Percentiles rank a stretch among this genome's conserved stretches.
phyloP scores from a whole-genome alignment of 352 stramenopile species.

The Globisporangium splendens region DNA sequence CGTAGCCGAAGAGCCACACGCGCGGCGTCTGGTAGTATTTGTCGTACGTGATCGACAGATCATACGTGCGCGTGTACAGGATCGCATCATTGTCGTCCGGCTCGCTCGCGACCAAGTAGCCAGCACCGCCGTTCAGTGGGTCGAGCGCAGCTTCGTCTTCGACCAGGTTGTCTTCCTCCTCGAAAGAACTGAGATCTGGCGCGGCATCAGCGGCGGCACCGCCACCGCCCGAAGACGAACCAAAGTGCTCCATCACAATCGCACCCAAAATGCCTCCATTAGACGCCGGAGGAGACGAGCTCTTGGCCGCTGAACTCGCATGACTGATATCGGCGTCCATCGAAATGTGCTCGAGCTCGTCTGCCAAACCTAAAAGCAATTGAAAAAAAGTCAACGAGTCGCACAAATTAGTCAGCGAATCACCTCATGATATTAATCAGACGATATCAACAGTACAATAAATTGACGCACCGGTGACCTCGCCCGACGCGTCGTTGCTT shows the following conservation, averaged over 20 bases:
- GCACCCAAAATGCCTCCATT: slow-evolving; percentile 44
- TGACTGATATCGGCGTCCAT: slow-evolving; percentile 23
- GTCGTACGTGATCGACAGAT: slow-evolving; percentile 99
- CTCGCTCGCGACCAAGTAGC: slow-evolving; percentile 66
- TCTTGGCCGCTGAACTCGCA: background rate
- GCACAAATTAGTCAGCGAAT: background rate
- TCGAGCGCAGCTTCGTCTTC: slow-evolving; percentile 58
- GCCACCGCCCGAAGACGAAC: slow-evolving; percentile 14
- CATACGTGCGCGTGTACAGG: slow-evolving; percentile 96
- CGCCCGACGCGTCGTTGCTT: slow-evolving; percentile 22
- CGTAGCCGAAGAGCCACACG: slow-evolving; percentile 97
- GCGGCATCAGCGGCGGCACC: background rate
- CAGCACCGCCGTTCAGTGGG: slow-evolving; percentile 8
- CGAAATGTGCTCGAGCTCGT: slow-evolving; percentile 64
- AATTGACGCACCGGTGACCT: slow-evolving; percentile 29
- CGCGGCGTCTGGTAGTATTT: slow-evolving; percentile 99
- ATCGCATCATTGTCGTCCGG: slow-evolving; percentile 88
- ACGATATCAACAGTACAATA: slow-evolving; percentile 32
- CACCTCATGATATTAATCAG: slow-evolving; percentile 1
- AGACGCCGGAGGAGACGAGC: slow-evolving; percentile 1
- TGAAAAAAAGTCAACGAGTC: slow-evolving; percentile 20
- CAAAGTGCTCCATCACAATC: slow-evolving; percentile 76
- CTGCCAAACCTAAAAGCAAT: slow-evolving; percentile 28
- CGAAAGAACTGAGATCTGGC: slow-evolving; percentile 65
- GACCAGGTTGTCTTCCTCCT: slow-evolving; percentile 75